Evolutionary conservation across 805 yeast genomes (phyloP), one percentile per base, ranked within the genome.

Genomic region (Wickerhamomyces subpelliculosus): DNA sequence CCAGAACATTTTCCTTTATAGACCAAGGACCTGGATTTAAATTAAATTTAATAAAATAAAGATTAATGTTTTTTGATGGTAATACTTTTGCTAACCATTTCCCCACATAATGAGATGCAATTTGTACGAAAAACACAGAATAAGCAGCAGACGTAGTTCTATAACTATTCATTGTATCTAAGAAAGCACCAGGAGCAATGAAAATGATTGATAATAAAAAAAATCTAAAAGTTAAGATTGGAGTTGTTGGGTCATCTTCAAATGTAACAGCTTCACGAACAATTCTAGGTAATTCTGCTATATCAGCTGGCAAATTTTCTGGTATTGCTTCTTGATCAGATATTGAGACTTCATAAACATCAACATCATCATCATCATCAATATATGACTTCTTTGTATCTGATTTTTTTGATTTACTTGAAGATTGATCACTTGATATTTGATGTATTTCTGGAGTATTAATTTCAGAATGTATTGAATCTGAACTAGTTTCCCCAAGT

Each of bases 21-120:
- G 74, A 57, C 78, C 78, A 73, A 0, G 79, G 78, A 3, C 76
- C 73, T 0, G 80, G 79, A 41, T 73, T 73, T 36, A 70, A 46
- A 37, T 58, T 58, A 44, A 70, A 63, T 23, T 44, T 42, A 35
- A 51, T 47, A 11, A 37, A 18, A 8, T 35, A 21, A 32, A 53
- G 44, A 20, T 43, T 37, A 6, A 60, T 39, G 7, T 49, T 36
- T 37, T 49, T 57, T 9, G 47, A 37, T 0, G 79, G 79, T 4
- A 73, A 53, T 0, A 48, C 52, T 18, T 38, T 46, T 0, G 78
- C 73, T 34, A 73, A 45, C 62, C 65, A 67, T 38, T 64, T 60
- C 1, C 78, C 78, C 2, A 62, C 52, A 52, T 72, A 71, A 45
- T 72, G 72, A 4, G 68, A 56, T 6, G 65, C 64, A 35, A 72